Conservation (phyloP, 768 basidiomycete species). For the Trichaptum fuscoviolaceum region DNA sequence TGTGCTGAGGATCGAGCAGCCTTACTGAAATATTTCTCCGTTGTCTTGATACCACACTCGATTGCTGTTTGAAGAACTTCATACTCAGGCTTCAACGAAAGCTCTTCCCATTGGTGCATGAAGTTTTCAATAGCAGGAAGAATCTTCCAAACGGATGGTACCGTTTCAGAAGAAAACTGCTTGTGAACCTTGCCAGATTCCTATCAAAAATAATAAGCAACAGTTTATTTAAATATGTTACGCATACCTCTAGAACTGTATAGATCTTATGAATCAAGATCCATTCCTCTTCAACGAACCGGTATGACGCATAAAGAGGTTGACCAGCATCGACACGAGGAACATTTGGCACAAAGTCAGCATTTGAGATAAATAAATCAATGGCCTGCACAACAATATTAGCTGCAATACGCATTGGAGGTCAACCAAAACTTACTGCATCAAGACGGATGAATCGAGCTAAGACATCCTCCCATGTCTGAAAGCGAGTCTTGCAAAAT, state of each 20-base stretch:
- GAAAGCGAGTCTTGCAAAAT: slow-evolving; percentile 5
- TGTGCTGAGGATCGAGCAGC: neutral
- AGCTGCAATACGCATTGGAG: neutral
- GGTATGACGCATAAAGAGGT: neutral
- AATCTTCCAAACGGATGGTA: neutral
- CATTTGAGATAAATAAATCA: neutral
- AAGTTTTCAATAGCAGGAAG: neutral
- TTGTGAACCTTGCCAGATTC: neutral
- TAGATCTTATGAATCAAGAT: neutral
- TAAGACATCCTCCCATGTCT: slow-evolving; percentile 3
- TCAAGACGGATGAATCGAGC: neutral
- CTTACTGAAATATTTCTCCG: neutral
- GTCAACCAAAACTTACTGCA: neutral
- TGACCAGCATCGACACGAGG: neutral
- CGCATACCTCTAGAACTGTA: neutral
- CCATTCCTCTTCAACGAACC: neutral
- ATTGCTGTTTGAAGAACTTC: neutral
- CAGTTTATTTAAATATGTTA: too few relatives aligned
- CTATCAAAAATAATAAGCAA: neutral
- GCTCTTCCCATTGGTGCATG: neutral
- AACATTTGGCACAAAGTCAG: neutral
- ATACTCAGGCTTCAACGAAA: neutral
- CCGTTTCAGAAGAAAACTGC: neutral
- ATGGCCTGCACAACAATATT: neutral
- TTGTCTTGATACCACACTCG: neutral